phyloP scores from a whole-genome alignment of 441 rosid genomes.

The Populus hybrid region DNA sequence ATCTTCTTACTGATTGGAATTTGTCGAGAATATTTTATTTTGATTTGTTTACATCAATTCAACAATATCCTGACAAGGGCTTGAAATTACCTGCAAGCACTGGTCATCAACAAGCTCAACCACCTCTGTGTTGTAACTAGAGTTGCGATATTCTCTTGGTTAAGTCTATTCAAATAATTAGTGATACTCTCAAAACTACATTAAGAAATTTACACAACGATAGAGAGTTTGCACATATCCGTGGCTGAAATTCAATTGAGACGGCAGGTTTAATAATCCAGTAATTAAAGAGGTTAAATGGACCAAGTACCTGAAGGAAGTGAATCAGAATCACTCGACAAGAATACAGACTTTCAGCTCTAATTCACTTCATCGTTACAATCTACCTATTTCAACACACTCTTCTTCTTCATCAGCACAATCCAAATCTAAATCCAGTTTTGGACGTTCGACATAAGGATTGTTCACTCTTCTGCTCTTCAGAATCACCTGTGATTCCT shows the following conservation, averaged over 20 bases:
- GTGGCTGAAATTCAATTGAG: constrained; percentile 8
- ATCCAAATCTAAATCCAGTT: constrained; percentile 39
- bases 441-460: constrained; percentile 13
- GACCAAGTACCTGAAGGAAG: neutral
- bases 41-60: neutral
- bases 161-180: neutral
- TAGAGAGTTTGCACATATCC: neutral
- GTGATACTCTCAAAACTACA: neutral
- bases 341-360: neutral
- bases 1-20: neutral
- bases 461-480: constrained; percentile 36
- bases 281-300: neutral
- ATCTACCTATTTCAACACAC: neutral
- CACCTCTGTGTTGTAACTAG: neutral
- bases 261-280: neutral
- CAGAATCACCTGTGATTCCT: constrained; percentile 44
- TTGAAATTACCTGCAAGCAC: neutral
- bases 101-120: neutral
- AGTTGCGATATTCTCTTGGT: neutral
- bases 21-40: neutral
- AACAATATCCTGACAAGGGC: neutral
- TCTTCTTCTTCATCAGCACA: constrained; percentile 13
- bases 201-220: too few relatives aligned
- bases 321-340: neutral
- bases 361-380: neutral